A percentile compares a stretch with the other conserved stretches of the same genome.
Conservation (phyloP, 2,329 filamentous ascomycete genomes). For the Colletotrichum costaricense region DNA sequence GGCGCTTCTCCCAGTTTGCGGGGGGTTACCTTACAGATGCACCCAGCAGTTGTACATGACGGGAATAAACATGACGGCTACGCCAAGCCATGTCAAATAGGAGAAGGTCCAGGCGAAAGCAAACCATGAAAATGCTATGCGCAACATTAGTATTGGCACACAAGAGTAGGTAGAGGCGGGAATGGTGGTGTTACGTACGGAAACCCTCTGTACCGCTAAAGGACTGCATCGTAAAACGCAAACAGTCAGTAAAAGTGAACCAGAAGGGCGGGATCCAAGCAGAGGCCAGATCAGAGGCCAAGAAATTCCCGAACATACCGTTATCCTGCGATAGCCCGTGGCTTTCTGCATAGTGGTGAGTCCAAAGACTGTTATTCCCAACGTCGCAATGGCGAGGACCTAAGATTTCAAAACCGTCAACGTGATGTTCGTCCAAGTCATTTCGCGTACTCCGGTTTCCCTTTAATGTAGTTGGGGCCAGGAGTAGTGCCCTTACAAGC, state of each 20-base stretch:
- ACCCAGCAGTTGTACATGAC: conserved; percentile 39
- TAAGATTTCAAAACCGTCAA: conserved; percentile 15
- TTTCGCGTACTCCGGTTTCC: not conserved
- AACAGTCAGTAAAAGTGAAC: conserved; percentile 12
- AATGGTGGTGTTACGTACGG: conserved; percentile 31
- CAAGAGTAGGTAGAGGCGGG: not conserved
- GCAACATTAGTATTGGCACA: conserved; percentile 6
- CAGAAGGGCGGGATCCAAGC: not conserved
- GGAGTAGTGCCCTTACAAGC: conserved; percentile 28
- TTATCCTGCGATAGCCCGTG: conserved; percentile 36
- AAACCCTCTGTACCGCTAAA: conserved; percentile 37
- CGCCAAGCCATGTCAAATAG: conserved; percentile 36
- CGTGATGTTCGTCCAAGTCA: not conserved
- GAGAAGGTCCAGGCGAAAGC: conserved; percentile 36
- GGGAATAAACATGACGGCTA: conserved; percentile 34
- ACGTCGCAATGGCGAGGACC: conserved; percentile 33
- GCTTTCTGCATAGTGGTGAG: conserved; percentile 36
- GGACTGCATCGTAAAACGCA: conserved; percentile 17
- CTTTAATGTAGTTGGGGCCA: not conserved
- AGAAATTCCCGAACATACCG: conserved; percentile 22
- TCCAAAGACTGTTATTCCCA: conserved; percentile 34
- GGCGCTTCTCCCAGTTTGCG: not conserved
- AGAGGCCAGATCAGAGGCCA: not conserved
- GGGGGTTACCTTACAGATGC: conserved; percentile 29
- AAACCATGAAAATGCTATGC: conserved; percentile 36